Evolutionary conservation across 805 yeast genomes (phyloP), one percentile per base, ranked within the genome.

Genomic region (Barnettozyma wickerhamii): DNA sequence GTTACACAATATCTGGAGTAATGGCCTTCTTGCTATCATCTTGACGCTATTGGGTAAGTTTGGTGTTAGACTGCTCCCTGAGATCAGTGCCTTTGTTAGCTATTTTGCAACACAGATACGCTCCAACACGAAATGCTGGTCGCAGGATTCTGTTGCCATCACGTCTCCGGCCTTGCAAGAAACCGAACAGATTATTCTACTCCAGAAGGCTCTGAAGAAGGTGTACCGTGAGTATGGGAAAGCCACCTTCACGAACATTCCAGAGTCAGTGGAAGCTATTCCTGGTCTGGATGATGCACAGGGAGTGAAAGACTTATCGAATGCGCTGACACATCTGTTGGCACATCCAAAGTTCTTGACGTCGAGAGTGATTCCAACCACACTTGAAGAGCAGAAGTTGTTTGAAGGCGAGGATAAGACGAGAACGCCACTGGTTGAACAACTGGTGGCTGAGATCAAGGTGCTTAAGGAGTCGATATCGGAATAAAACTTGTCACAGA

Each of bases 291-390:
- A 83, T 42, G 68, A 75, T 1, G 69, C 66, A 27, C 68, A 72
- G 21, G 83, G 80, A 43, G 69, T 82, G 44, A 73, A 70, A n/a
- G 77, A 73, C 19, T 72, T 90, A 46, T 65, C 70, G 4, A 76
- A 71, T 32, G 76, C 82, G 10, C 63, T 89, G 42, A 82, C 76
- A 41, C 85, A 87, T 49, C 69, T 90, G 30, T 69, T 87, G 46
- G 81, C 90, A 20, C 97, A 90, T 62, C 96, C 95, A 12, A 88
- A 87, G 59, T 89, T 80, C 50, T 65, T 90, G 46, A 72, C 84
- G 5, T 75, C 90, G 6, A 67, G 93, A 49, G 71, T 85, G 4
- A 68, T 74, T 3, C 76, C 90, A 3, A 72, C 81, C 3, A 74
- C 81, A 10, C 36, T 67, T 2, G 91, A 84, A 35, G 93, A 85